Evolutionary conservation across 352 stramenopile genomes (phyloP).

Genomic region (Phytophthora sansomeana): DNA sequence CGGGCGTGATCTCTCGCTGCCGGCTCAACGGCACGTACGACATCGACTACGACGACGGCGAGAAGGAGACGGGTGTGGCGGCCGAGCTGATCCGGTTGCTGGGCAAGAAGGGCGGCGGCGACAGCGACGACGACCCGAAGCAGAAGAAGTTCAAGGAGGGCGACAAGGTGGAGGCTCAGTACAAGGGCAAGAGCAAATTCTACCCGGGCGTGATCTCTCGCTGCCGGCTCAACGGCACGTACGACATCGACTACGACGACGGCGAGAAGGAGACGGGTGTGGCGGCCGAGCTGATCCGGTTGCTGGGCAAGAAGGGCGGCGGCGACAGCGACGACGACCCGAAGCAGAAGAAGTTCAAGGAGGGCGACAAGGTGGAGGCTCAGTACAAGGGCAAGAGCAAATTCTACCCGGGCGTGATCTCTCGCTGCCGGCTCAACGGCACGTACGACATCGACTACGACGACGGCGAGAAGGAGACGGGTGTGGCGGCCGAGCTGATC

Average conservation of each 20-base stretch:
- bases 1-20: slow-evolving; percentile 22
- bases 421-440: slow-evolving; percentile 9
- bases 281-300: slow-evolving; percentile 17
- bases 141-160: slow-evolving; percentile 25
- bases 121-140: slow-evolving; percentile 25
- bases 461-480: slow-evolving; percentile 13
- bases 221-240: slow-evolving; percentile 25
- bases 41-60: slow-evolving; percentile 25
- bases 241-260: slow-evolving; percentile 27
- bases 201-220: slow-evolving; percentile 23
- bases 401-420: slow-evolving; percentile 13
- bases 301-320: background rate
- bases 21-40: slow-evolving; percentile 26
- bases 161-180: slow-evolving; percentile 26
- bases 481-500: slow-evolving; percentile 14
- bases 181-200: slow-evolving; percentile 28
- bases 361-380: slow-evolving; percentile 11
- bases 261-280: slow-evolving; percentile 27
- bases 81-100: slow-evolving; percentile 19
- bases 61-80: slow-evolving; percentile 26
- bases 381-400: slow-evolving; percentile 16
- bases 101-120: slow-evolving; percentile 13
- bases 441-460: slow-evolving; percentile 17
- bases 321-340: slow-evolving; percentile 6
- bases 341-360: slow-evolving; percentile 12